A percentile compares a stretch with the other conserved stretches of the same genome.
These are phyloP conservation scores for Periconia sp. DNA, from an alignment of 2,329 filamentous ascomycete genomes.

Conservation along the genomic window DNA sequence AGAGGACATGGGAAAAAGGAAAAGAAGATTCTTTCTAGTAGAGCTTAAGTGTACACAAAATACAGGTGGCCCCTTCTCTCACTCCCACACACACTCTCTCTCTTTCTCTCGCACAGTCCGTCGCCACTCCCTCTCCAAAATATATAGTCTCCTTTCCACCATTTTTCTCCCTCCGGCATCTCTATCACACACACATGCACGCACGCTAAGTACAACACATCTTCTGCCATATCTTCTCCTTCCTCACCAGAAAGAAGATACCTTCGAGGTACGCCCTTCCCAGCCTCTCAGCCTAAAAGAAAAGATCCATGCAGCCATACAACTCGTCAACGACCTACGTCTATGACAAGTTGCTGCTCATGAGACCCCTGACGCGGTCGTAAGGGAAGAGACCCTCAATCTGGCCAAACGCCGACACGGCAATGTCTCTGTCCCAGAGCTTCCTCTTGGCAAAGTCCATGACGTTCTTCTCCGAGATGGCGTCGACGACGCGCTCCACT, in stretches of 20 bases:
- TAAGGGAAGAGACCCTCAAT: conserved; percentile 85
- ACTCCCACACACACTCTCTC: background rate
- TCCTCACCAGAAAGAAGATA: no score
- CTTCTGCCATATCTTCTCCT: background rate
- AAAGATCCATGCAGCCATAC: background rate
- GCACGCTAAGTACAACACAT: background rate
- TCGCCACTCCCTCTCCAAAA: background rate
- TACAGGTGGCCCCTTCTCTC: conserved; percentile 25
- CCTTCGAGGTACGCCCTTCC: no score
- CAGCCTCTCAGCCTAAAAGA: no score
- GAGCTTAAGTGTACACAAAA: conserved; percentile 39
- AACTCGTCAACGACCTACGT: background rate
- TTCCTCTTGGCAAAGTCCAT: conserved; percentile 95
- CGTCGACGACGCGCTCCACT: conserved; percentile 88
- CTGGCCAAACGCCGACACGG: conserved; percentile 87
- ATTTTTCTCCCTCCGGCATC: background rate
- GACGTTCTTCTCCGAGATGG: conserved; percentile 91
- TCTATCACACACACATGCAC: background rate
- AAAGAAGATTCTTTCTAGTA: conserved; percentile 31
- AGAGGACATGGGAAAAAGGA: background rate
- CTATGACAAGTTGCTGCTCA: conserved; percentile 70
- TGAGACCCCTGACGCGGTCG: conserved; percentile 76
- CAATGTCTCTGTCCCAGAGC: conserved; percentile 96
- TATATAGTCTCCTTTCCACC: conserved; percentile 3
- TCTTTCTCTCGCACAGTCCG: background rate